Conservation (phyloP, 1,139 yeast genomes). For the Debaryomyces udenii region DNA sequence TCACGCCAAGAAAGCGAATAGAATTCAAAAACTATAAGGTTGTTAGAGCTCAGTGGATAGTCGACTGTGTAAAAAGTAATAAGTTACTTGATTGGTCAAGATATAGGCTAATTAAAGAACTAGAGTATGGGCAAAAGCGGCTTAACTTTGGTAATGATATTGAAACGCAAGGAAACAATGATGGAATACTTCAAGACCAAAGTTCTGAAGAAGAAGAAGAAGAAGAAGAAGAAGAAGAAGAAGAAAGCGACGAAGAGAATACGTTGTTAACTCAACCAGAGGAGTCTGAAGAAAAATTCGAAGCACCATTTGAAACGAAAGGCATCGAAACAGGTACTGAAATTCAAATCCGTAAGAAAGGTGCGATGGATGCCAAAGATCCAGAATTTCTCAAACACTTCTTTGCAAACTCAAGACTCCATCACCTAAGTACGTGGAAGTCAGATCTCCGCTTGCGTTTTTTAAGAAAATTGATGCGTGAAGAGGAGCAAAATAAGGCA, state of each 20-base stretch:
- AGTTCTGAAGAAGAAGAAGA: slow-evolving; percentile 10
- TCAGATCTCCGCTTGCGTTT: slow-evolving; percentile 69
- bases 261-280: slow-evolving; percentile 9
- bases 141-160: slow-evolving; percentile 26
- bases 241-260: slow-evolving; percentile 10
- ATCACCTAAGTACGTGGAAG: slow-evolving; percentile 88
- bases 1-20: slow-evolving; percentile 74
- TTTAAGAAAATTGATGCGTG: slow-evolving; percentile 37
- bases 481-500: slow-evolving; percentile 3
- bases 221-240: slow-evolving; percentile 10
- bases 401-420: slow-evolving; percentile 81
- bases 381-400: slow-evolving; percentile 74
- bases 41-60: slow-evolving; percentile 82
- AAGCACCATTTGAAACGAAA: neutral
- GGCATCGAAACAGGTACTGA: no score
- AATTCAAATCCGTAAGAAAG: slow-evolving; percentile 10
- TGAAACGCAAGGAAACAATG: slow-evolving; percentile 10
- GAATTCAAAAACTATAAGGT: slow-evolving; percentile 73
- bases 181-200: slow-evolving; percentile 4
- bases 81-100: slow-evolving; percentile 67
- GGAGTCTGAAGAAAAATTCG: slow-evolving; percentile 5
- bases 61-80: slow-evolving; percentile 56
- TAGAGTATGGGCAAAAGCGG: slow-evolving; percentile 53
- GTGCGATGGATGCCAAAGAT: slow-evolving; percentile 62
- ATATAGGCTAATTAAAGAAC: slow-evolving; percentile 56